Evolutionary conservation across 257 asterid species (phyloP), one percentile per base, ranked within the genome.

Genomic region (Thymus quinquecostatus): DNA sequence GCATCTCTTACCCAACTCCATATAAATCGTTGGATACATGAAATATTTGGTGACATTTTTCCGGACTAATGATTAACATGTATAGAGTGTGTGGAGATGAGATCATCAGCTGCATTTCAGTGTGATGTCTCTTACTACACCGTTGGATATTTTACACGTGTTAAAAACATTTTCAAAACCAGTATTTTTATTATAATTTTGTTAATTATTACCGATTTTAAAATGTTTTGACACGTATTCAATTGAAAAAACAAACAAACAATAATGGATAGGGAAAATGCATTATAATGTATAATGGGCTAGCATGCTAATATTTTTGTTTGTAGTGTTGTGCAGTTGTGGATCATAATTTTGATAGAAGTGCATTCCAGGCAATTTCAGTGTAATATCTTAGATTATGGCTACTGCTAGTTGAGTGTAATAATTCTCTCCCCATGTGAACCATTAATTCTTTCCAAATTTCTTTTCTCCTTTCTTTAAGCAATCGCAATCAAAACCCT

Each of bases 371-470:
- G 79, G 54, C 57, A 72, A 65, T 12, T 62, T 28, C 62, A 61
- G 51, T 43, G 5, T 53, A 49, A 2, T 48, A 45, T 59, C n/a
- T 40, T 32, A 47, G 33, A 32, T 54, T 41, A 54, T 71, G 50
- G 68, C 10, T 50, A 45, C 70, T 54, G 60, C 14, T 60, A 58
- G 38, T 28, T 66, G 50, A 21, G 21, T 45, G 60, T 50, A 58
- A 78, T 75, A 11, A 79, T 75, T 70, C 50, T 43, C 49, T 51
- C 45, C 72, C 77, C 80, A 79, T 79, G 77, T 79, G 77, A 79
- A 27, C 29, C 13, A 21, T 21, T 21, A 21, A 4, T 45, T 30
- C 10, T 28, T 10, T 27, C 44, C 13, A 11, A 3, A 29, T 49
- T 55, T 36, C 29, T 72, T 64, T 79, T 70, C 75, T 78, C 75